Percentiles rank a stretch among this genome's conserved stretches.
Evolutionary conservation across 805 yeast genomes (phyloP).

Genomic region (Candida alai): DNA sequence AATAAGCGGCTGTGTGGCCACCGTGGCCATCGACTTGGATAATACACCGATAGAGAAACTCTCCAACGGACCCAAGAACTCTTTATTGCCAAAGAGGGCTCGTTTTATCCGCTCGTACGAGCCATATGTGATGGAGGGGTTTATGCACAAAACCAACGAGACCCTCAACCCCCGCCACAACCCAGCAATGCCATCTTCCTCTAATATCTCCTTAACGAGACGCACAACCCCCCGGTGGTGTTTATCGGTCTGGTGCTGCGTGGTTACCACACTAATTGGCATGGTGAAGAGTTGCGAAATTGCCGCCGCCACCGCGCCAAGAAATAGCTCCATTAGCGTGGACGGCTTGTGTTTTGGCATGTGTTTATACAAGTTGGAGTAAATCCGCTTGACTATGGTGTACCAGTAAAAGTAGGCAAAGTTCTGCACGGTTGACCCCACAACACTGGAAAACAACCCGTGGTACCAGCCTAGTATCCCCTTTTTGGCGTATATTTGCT

Average conservation of each 20-base stretch:
- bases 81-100: conserved; percentile 40
- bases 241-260: conserved; percentile 54
- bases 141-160: conserved; percentile 68
- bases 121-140: conserved; percentile 86
- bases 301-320: conserved; percentile 82
- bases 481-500: conserved; percentile 50
- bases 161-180: conserved; percentile 86
- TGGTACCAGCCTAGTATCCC: conserved; percentile 70
- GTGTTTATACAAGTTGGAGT: conserved; percentile 37
- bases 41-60: conserved; percentile 73
- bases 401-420: conserved; percentile 89
- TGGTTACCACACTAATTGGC: conserved; percentile 75
- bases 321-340: conserved; percentile 62
- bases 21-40: conserved; percentile 75
- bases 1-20: conserved; percentile 80
- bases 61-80: conserved; percentile 54
- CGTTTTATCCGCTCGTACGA: conserved; percentile 65
- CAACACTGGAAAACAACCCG: conserved; percentile 63
- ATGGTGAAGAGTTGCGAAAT: conserved; percentile 75
- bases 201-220: conserved; percentile 45
- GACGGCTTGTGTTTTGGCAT: conserved; percentile 38
- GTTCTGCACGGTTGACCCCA: conserved; percentile 73
- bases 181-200: conserved; percentile 64
- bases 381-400: conserved; percentile 59
- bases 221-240: conserved; percentile 28